Evolutionary conservation across 208 protist species (phyloP).

Genomic region (Crithidia expoeki): DNA sequence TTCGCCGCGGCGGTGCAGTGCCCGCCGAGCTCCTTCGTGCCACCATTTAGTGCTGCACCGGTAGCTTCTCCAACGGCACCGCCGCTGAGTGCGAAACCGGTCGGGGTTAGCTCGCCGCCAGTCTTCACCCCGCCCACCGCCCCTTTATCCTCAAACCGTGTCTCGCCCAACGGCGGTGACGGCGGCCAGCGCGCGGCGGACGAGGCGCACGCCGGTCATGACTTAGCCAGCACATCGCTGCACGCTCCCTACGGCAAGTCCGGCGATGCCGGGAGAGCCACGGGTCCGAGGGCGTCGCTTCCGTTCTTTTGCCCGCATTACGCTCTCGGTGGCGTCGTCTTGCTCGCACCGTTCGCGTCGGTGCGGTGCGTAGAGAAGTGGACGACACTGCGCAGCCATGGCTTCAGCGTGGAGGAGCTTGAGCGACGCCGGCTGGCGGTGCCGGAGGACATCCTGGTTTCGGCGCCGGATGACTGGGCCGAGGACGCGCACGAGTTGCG

Average conservation of each 20-base stretch:
- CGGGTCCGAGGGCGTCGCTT: not conserved
- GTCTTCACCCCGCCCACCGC: slow-evolving; percentile 3
- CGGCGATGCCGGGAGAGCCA: not conserved
- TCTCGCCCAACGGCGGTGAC: not conserved
- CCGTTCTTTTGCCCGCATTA: slow-evolving; percentile 37
- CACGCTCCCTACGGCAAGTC: slow-evolving; percentile 20
- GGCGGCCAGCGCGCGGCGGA: not conserved
- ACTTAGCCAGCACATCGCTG: not conserved
- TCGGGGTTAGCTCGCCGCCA: not conserved
- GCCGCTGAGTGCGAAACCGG: not conserved
- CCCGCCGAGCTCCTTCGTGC: slow-evolving; percentile 4
- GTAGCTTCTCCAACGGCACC: slow-evolving; percentile 2
- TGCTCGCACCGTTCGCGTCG: slow-evolving; percentile 44
- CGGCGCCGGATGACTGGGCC: slow-evolving; percentile 38
- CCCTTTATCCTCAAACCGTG: not conserved
- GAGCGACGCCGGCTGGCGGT: slow-evolving; percentile 31
- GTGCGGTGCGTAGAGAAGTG: slow-evolving; percentile 44
- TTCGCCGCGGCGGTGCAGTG: slow-evolving; percentile 9
- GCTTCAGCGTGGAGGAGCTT: slow-evolving; percentile 35
- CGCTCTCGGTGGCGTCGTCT: slow-evolving; percentile 46
- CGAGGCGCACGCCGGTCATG: not conserved
- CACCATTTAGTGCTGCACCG: slow-evolving; percentile 13
- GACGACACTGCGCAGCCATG: slow-evolving; percentile 19
- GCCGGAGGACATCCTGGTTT: slow-evolving; percentile 22
- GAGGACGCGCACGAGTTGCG: slow-evolving; percentile 26